These are phyloP conservation scores for Hevea brasiliensis DNA, from an alignment of 345 rosid species.

Conservation along the genomic window DNA sequence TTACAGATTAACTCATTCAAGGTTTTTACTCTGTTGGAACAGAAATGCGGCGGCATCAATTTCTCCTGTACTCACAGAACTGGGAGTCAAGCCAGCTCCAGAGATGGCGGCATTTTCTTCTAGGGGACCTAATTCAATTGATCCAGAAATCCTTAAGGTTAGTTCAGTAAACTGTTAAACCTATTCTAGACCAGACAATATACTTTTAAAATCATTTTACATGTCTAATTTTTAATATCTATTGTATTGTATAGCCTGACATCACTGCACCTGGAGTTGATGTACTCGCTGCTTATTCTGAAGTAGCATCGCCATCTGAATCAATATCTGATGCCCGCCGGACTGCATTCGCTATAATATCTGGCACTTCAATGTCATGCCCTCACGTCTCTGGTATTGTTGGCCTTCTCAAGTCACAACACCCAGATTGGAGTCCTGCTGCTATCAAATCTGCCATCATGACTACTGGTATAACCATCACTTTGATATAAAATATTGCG, in stretches of 20 bases:
- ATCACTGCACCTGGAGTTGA: conserved; percentile 46
- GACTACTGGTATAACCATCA: conserved; percentile 35
- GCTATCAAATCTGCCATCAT: conserved; percentile 50
- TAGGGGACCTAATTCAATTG: conserved; percentile 17
- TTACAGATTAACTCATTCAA: background rate
- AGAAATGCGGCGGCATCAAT: conserved; percentile 13
- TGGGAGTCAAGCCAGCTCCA: conserved; percentile 14
- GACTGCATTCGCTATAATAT: conserved; percentile 13
- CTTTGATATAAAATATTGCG: too few relatives aligned
- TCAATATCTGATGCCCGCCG: background rate
- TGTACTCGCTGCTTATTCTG: conserved; percentile 36
- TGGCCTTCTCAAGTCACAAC: conserved; percentile 39
- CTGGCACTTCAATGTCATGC: conserved; percentile 48
- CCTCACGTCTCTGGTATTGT: conserved; percentile 43
- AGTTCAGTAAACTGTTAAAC: too few relatives aligned
- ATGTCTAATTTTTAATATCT: too few relatives aligned
- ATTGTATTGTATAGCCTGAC: conserved; percentile 32
- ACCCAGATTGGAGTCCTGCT: conserved; percentile 47
- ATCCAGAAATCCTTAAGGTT: conserved; percentile 21
- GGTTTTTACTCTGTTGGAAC: background rate
- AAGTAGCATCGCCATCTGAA: conserved; percentile 12
- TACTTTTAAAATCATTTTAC: too few relatives aligned
- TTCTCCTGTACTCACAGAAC: background rate
- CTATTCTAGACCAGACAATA: too few relatives aligned
- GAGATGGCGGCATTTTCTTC: conserved; percentile 34